Evolutionary conservation across 2,329 filamentous ascomycete genomes (phyloP).

Genomic region (Sclerotinia glacialis): DNA sequence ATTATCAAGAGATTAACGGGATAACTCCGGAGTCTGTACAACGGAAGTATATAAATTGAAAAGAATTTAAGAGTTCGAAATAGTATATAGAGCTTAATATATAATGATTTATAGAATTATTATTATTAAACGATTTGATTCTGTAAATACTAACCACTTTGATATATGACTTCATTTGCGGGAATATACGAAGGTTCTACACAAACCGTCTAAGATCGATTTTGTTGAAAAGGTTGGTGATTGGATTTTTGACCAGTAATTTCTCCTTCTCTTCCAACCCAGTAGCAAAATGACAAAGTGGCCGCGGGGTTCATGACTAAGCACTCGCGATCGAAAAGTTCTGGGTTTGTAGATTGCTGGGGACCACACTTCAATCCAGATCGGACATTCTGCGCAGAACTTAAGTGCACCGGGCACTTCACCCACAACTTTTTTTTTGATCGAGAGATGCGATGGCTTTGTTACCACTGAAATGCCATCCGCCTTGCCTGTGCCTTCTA

Average conservation of each 20-base stretch:
- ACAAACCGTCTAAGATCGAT: background rate
- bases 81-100: too few species aligned
- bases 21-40: too few species aligned
- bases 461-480: slow-evolving; percentile 35
- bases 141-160: background rate
- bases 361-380: slow-evolving; percentile 3
- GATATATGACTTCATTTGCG: background rate
- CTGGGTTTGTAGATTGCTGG: background rate
- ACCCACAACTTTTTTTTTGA: background rate
- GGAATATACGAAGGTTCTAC: background rate
- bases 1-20: too few species aligned
- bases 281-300: background rate
- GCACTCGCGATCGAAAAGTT: slow-evolving; percentile 15
- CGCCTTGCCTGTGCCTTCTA: slow-evolving; percentile 51
- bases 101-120: too few species aligned
- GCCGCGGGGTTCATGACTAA: slow-evolving; percentile 14
- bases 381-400: slow-evolving; percentile 4
- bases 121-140: too few species aligned
- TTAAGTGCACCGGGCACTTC: background rate
- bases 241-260: background rate
- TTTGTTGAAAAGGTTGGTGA: background rate
- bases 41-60: too few species aligned
- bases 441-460: slow-evolving; percentile 29
- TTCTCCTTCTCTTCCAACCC: background rate
- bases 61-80: too few species aligned